These are phyloP conservation scores for Prosopis cineraria DNA, from an alignment of 306 rosid genomes.

Conservation along the genomic window DNA sequence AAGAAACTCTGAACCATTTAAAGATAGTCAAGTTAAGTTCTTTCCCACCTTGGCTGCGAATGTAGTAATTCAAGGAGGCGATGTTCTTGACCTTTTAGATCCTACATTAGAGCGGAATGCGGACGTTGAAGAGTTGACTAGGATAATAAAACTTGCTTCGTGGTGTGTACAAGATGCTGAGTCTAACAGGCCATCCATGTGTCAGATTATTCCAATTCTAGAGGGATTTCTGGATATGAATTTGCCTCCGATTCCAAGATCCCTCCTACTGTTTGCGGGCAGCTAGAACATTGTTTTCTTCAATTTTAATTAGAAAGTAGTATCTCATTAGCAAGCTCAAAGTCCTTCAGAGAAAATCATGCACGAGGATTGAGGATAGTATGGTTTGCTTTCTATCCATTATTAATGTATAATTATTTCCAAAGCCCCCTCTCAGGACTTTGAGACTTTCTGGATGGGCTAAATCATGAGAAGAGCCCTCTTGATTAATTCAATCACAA, in stretches of 20 bases:
- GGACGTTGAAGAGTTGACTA: background rate
- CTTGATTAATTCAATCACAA: too few species aligned
- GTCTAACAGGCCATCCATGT: background rate
- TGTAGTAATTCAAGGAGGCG: background rate
- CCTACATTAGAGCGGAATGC: background rate
- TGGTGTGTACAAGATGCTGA: background rate
- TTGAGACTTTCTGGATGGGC: too few species aligned
- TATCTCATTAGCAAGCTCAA: conserved; percentile 32
- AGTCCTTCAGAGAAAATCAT: conserved; percentile 25
- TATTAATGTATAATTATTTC: too few species aligned
- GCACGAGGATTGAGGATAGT: too few species aligned
- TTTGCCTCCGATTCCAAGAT: background rate
- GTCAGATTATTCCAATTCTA: background rate
- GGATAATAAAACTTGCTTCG: background rate
- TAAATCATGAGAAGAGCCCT: too few species aligned
- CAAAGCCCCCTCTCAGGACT: too few species aligned
- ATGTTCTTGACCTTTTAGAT: background rate
- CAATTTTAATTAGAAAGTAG: conserved; percentile 32
- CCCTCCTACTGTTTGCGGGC: background rate
- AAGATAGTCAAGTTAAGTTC: background rate
- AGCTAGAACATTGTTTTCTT: background rate
- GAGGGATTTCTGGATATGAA: background rate
- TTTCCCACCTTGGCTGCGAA: background rate
- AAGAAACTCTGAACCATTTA: background rate
- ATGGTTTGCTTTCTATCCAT: too few species aligned